phyloP scores from a whole-genome alignment of 1,284 basidiomycete species.

The Boletellus dicymbophilus region DNA sequence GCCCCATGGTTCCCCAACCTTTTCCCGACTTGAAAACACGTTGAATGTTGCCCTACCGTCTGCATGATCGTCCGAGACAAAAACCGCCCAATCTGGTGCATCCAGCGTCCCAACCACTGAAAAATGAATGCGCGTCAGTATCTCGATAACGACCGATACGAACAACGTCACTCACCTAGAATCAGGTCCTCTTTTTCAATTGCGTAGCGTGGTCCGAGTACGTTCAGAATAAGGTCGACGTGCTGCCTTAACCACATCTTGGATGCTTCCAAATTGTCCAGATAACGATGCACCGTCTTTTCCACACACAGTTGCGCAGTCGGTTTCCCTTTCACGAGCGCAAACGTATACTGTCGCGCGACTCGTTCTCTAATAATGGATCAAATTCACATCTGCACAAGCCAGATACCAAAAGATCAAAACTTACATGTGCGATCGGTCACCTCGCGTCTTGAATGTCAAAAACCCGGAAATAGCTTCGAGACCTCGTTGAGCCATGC shows the following conservation, averaged over 20 bases:
- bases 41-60: conserved; percentile 69
- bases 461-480: conserved; percentile 59
- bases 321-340: conserved; percentile 63
- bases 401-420: background rate
- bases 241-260: conserved; percentile 74
- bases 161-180: conserved; percentile 48
- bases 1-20: conserved; percentile 68
- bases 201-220: conserved; percentile 53
- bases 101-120: conserved; percentile 72
- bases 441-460: conserved; percentile 40
- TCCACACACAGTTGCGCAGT: conserved; percentile 69
- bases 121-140: conserved; percentile 1
- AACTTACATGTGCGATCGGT: conserved; percentile 39
- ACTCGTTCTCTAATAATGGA: conserved; percentile 46
- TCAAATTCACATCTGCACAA: conserved; percentile 6
- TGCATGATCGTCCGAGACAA: conserved; percentile 68
- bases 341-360: conserved; percentile 56
- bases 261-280: conserved; percentile 59
- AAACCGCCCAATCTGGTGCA: conserved; percentile 65
- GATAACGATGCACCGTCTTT: conserved; percentile 65
- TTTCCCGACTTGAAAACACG: conserved; percentile 51
- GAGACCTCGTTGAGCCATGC: conserved; percentile 52
- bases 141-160: background rate
- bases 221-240: conserved; percentile 59
- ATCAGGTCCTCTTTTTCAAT: conserved; percentile 72